Base-by-base conservation (phyloP, 169 alveolate species). In the Cyclospora cayetanensis region DNA sequence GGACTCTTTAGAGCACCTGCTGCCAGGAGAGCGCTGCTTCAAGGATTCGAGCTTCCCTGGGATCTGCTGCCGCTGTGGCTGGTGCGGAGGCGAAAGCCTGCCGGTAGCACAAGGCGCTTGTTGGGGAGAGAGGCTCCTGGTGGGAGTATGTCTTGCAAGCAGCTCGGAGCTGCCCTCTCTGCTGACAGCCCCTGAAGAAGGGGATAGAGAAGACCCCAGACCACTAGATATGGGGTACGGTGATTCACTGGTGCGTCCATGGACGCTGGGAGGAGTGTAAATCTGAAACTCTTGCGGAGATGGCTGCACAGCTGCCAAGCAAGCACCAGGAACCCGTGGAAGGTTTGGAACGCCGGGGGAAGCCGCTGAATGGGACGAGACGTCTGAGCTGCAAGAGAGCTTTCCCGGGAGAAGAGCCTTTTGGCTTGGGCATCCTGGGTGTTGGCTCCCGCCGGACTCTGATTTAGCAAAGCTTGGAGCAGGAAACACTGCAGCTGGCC, bases 211-310 rank as follows among this genome's bases (percentile, higher is more conserved):
- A 29, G 25, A n/a, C 22, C 11, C 7, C 79, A 12, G 43, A 42
- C 20, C 15, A 35, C 77, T n/a, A 34, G 52, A 68, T 11, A 68
- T 27, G 29, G n/a, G 50, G 35, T 50, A 35, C 29, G 82, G 82
- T 34, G 82, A 68, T 50, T 29, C 82, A 20, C 39, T 27, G 22
- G 52, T 3, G 3, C 27, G n/a, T 27, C 50, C 52, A 9, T 9
- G 22, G 25, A 9, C 82, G 2, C 82, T 41, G 11, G 82, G 50
- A 0, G 82, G 82, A 1, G 82, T 68, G 53, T 68, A 68, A 34
- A 34, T 68, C 31, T 68, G 39, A 1, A 68, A 68, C 82, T 68
- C 50, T 41, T 31, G 82, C 29, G 82, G 82, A 41, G 82, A 15
- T 7, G 15, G 60, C n/a, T 7, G 60, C 60, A 46, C n/a, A 46